A percentile compares a stretch with the other conserved stretches of the same genome.
phyloP scores from a whole-genome alignment of 768 basidiomycete species.

The Pluteus cervinus region DNA sequence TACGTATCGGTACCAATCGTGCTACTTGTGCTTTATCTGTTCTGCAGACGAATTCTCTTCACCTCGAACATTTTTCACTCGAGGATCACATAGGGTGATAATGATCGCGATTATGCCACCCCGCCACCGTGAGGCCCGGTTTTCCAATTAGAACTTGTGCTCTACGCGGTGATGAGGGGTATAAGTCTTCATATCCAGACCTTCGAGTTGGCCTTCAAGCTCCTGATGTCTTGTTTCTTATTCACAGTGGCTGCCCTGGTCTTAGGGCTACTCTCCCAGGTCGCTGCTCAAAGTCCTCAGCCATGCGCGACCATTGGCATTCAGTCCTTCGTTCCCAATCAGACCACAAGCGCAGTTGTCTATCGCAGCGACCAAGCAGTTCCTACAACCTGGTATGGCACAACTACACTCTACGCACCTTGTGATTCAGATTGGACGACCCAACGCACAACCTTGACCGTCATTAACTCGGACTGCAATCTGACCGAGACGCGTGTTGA shows the following conservation, averaged over 20 bases:
- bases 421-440: conserved; percentile 16
- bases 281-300: background rate
- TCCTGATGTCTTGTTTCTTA: background rate
- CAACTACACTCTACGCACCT: conserved; percentile 16
- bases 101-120: too few species aligned
- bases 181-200: too few species aligned
- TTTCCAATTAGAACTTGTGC: too few species aligned
- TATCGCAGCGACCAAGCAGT: background rate
- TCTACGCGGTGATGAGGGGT: background rate
- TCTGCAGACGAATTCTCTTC: too few species aligned
- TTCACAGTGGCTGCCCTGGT: background rate
- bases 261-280: background rate
- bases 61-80: too few species aligned
- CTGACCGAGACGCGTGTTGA: conserved; percentile 17
- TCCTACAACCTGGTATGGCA: conserved; percentile 1
- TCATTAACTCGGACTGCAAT: conserved; percentile 13
- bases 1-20: too few species aligned
- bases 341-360: conserved; percentile 1
- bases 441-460: conserved; percentile 14
- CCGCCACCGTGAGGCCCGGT: too few species aligned
- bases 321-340: background rate
- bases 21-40: too few species aligned
- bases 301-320: background rate
- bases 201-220: conserved; percentile 1
- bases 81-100: too few species aligned